Conservation (phyloP, 1,284 basidiomycete genomes). For the Schizophyllum amplum region DNA sequence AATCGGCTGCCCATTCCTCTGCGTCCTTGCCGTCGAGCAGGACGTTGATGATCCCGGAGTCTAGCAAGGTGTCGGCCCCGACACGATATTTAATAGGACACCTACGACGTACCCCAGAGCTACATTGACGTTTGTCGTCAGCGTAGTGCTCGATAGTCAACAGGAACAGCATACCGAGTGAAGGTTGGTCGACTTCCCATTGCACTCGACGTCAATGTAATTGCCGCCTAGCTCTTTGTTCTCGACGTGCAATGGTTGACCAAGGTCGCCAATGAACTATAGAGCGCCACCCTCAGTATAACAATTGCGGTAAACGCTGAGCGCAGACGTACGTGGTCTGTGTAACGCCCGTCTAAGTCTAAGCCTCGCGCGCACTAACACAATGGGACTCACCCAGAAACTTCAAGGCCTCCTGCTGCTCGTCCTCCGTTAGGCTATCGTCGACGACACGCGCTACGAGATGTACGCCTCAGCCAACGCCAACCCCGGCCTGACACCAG, state of each 20-base stretch:
- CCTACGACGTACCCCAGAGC: conserved; percentile 24
- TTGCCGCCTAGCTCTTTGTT: conserved; percentile 35
- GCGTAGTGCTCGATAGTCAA: background rate
- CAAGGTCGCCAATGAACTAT: conserved; percentile 45
- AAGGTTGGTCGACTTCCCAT: conserved; percentile 35
- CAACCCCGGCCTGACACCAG: too few species aligned
- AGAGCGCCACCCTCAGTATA: background rate
- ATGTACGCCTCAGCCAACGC: too few species aligned
- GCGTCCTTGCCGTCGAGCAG: conserved; percentile 33
- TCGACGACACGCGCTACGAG: conserved; percentile 30
- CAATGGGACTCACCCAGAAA: conserved; percentile 25
- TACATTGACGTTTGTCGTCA: conserved; percentile 7
- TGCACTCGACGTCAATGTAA: conserved; percentile 30
- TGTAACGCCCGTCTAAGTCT: background rate
- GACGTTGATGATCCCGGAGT: conserved; percentile 25
- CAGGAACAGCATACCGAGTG: conserved; percentile 28
- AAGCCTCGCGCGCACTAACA: background rate
- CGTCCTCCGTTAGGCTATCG: conserved; percentile 29
- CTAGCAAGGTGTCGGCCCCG: conserved; percentile 17
- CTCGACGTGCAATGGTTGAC: conserved; percentile 43
- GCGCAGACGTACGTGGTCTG: background rate
- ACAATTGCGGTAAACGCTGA: background rate
- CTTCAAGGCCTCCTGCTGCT: conserved; percentile 42
- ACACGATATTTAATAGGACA: background rate
- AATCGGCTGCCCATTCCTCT: conserved; percentile 34